Evolutionary conservation across 1,284 basidiomycete species (phyloP).

Genomic region (Puccinia polysora): DNA sequence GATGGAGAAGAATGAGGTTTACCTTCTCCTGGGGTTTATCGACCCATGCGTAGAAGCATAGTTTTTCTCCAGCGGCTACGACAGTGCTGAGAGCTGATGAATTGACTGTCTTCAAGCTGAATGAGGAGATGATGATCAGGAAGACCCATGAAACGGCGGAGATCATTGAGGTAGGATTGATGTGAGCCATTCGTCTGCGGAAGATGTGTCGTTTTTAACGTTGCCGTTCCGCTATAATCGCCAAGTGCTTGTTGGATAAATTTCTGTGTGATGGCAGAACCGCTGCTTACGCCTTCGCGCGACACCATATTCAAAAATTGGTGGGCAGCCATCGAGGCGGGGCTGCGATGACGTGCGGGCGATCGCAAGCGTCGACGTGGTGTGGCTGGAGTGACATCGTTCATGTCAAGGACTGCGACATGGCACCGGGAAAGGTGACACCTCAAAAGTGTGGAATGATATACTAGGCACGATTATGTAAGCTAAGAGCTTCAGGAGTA

Average conservation of each 20-base stretch:
- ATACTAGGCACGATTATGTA: too few species aligned
- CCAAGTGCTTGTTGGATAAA: not conserved
- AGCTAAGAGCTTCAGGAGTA: too few species aligned
- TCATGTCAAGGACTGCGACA: too few species aligned
- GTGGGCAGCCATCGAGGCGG: too few species aligned
- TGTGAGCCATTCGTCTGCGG: not conserved
- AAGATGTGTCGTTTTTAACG: not conserved
- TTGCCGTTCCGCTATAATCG: not conserved
- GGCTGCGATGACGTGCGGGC: too few species aligned
- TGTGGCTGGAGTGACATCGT: too few species aligned
- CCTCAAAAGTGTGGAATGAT: too few species aligned
- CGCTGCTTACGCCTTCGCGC: too few species aligned
- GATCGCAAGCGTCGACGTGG: too few species aligned
- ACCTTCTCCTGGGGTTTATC: constrained; percentile 89
- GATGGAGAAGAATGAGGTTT: constrained; percentile 54
- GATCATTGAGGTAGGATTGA: not conserved
- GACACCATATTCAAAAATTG: too few species aligned
- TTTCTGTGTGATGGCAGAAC: not conserved
- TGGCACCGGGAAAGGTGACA: too few species aligned
- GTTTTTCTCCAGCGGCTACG: constrained; percentile 74
- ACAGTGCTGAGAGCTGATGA: constrained; percentile 77
- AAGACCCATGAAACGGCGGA: constrained; percentile 9
- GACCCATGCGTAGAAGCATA: constrained; percentile 96
- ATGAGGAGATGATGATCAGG: not conserved
- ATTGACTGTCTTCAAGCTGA: not conserved